Evolutionary conservation across 257 asterid genomes (phyloP).

Genomic region (Solanum commersonii): DNA sequence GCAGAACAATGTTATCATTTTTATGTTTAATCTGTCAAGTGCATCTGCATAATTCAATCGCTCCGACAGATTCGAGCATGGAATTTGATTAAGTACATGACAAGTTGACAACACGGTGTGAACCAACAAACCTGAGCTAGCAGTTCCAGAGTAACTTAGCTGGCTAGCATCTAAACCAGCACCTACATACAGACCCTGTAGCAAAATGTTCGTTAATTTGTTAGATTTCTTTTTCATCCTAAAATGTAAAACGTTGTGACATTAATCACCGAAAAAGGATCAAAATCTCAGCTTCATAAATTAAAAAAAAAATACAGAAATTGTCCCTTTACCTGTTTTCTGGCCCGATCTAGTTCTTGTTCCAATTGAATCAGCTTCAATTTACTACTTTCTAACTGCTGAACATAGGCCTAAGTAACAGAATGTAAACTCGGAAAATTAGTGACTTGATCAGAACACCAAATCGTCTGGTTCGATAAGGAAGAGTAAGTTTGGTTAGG

Average conservation of each 20-base stretch:
- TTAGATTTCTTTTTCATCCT: slow-evolving; percentile 4
- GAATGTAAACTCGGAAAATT: background rate
- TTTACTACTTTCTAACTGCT: slow-evolving; percentile 81
- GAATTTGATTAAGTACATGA: background rate
- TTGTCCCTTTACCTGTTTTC: slow-evolving; percentile 50
- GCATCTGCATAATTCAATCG: background rate
- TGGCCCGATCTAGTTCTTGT: slow-evolving; percentile 69
- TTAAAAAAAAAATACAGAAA: background rate
- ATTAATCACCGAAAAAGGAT: background rate
- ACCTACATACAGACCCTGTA: slow-evolving; percentile 49
- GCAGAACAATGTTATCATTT: no score
- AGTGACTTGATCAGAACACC: background rate
- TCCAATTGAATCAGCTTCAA: slow-evolving; percentile 70
- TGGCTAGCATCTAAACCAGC: slow-evolving; percentile 58
- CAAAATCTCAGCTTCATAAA: background rate
- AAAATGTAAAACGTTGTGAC: background rate
- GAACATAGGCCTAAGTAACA: slow-evolving; percentile 71
- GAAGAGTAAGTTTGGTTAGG: background rate
- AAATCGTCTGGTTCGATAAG: background rate
- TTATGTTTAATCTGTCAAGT: no score
- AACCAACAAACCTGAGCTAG: slow-evolving; percentile 50
- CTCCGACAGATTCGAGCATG: background rate
- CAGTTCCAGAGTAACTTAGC: slow-evolving; percentile 42
- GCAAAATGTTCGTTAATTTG: slow-evolving; percentile 7
- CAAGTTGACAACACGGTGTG: background rate